Evolutionary conservation across 163 green algal species (phyloP), one percentile per base, ranked within the genome.

Genomic region (Chloromonas sp.): DNA sequence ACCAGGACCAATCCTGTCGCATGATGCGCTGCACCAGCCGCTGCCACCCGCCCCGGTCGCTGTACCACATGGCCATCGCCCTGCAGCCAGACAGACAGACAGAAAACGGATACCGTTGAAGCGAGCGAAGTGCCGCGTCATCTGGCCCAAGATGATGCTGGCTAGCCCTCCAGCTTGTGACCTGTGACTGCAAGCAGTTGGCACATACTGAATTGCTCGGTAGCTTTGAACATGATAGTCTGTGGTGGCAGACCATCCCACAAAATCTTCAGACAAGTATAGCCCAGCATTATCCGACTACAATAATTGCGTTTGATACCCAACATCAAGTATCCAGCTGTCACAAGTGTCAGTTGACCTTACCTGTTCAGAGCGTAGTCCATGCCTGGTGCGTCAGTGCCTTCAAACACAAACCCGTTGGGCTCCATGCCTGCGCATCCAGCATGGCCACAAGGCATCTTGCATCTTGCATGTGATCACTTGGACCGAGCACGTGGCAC

Each of bases 1-100:
- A 97, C 97, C 97, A 99, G 71, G 83, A 94, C 96, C 96, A 99
- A 90, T 99, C 97, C 85, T 98, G 92, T 13, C 74, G 61, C 94
- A 98, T 98, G 85, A 95, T 89, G 2, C 91, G 86, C 74, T 83
- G 59, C 84, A 84, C 81, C 14, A 84, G 61, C 14, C 15, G 5
- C 14, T 58, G 36, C 81, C 81, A 81, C 2, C 71, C 84, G n/a
- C 76, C 71, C 62, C 84, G 76, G 86, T 97, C 94, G 83, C 93
- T 94, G 88, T 96, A 98, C 82, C 86, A 97, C 1, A 85, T 89
- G 80, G 92, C 89, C 58, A 98, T 79, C 3, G 92, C 95, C 58
- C 85, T 87, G 84, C 58, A 13, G 61, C 62, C 78, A 61, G 2
- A 80, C 74, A 80, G 13, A 80, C 74, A 80, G 2, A 36, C 36